Evolutionary conservation across 2,329 filamentous ascomycete genomes (phyloP).

Genomic region (Colletotrichum tamarilloi): DNA sequence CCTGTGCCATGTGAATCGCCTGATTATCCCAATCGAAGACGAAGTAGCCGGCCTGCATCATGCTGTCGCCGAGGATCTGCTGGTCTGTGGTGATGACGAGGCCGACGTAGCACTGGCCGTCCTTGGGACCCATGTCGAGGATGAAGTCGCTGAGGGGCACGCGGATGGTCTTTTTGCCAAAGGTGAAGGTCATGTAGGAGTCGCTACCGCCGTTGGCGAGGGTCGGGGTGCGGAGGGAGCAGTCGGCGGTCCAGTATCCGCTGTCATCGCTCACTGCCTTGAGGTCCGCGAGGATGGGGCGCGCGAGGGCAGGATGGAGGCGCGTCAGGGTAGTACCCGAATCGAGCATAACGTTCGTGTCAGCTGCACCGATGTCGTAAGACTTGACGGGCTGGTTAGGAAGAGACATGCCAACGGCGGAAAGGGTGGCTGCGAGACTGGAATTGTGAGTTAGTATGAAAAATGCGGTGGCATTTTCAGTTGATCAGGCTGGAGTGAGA

Average conservation of each 20-base stretch:
- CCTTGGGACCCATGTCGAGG: conserved; percentile 49
- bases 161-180: conserved; percentile 52
- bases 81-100: conserved; percentile 51
- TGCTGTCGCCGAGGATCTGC: conserved; percentile 56
- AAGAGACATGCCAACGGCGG: conserved; percentile 46
- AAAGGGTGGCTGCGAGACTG: conserved; percentile 48
- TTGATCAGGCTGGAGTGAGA: background rate
- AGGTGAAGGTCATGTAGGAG: conserved; percentile 57
- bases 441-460: conserved; percentile 26
- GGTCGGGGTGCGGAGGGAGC: conserved; percentile 46
- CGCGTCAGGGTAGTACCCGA: conserved; percentile 62
- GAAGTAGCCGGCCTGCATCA: conserved; percentile 57
- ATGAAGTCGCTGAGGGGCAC: conserved; percentile 62
- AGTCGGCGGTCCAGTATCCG: conserved; percentile 59
- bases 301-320: conserved; percentile 56
- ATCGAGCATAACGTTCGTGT: conserved; percentile 61
- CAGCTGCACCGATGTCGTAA: conserved; percentile 42
- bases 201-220: conserved; percentile 44
- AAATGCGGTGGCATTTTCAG: background rate
- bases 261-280: conserved; percentile 51
- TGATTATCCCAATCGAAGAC: conserved; percentile 59
- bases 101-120: conserved; percentile 54
- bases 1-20: conserved; percentile 53
- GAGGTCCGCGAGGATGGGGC: conserved; percentile 55
- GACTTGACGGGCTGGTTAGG: conserved; percentile 34